Percentiles rank a stretch among this genome's conserved stretches.
Conservation (phyloP, 768 basidiomycete species). For the Suillus paluster region DNA sequence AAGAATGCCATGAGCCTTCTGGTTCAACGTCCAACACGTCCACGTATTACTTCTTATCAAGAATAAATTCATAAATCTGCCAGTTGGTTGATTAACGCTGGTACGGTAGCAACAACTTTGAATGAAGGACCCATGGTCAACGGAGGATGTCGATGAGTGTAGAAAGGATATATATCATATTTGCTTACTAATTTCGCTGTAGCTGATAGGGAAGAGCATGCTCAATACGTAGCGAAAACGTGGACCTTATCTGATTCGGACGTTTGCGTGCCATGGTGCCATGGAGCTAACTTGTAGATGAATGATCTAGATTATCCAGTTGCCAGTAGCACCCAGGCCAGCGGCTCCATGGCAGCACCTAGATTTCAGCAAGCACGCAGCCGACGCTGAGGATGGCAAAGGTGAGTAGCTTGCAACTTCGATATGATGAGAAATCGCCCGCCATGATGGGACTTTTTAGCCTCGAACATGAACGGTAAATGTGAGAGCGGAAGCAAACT, state of each 20-base stretch:
- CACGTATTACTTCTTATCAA: not conserved
- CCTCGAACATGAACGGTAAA: not conserved
- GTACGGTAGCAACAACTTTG: not conserved
- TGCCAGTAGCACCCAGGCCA: not conserved
- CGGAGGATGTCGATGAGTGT: not conserved
- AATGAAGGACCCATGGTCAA: not conserved
- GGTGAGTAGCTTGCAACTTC: not conserved
- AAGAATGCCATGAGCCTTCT: not conserved
- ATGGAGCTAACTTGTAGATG: not conserved
- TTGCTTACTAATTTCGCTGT: not conserved
- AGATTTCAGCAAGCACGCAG: not conserved
- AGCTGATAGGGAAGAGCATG: not conserved
- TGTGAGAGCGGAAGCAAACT: slow-evolving; percentile 11
- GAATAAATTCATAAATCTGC: not conserved
- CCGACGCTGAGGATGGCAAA: not conserved
- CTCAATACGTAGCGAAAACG: not conserved
- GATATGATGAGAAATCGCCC: no score
- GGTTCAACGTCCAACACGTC: not conserved
- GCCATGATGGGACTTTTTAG: not conserved
- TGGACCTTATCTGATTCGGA: not conserved
- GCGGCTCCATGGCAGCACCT: not conserved
- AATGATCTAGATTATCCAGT: no score
- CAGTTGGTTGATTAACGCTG: not conserved
- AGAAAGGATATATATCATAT: not conserved
- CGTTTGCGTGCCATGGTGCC: not conserved